phyloP scores from a whole-genome alignment of 148 eudicot genomes.

The Dysphania ambrosioides region DNA sequence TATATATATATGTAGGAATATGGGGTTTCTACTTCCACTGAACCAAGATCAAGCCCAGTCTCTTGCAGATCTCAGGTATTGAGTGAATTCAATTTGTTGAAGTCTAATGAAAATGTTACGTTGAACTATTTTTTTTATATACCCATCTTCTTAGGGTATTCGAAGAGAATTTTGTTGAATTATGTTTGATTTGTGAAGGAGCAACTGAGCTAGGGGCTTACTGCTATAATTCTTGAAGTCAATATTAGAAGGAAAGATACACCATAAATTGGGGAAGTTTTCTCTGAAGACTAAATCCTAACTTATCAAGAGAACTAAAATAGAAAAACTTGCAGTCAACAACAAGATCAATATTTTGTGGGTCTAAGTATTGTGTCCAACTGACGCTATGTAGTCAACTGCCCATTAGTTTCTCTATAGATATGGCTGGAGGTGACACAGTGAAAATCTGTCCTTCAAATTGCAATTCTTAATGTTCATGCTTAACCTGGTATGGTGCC shows the following conservation, averaged over 20 bases:
- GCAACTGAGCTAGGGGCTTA: neutral
- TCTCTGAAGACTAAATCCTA: no score
- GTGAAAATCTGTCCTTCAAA: no score
- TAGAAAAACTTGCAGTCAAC: no score
- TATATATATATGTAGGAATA: constrained; percentile 49
- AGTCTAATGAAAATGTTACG: neutral
- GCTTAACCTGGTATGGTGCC: neutral
- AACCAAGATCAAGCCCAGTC: constrained; percentile 62
- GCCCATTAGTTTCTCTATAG: no score
- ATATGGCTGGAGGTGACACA: no score
- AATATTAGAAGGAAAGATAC: no score
- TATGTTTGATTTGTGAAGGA: neutral
- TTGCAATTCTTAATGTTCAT: neutral
- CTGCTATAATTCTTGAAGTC: neutral
- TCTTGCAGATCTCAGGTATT: constrained; percentile 70
- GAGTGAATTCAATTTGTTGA: neutral
- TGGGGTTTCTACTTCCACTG: constrained; percentile 54
- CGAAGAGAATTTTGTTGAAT: neutral
- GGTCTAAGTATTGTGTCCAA: no score
- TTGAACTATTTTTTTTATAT: no score
- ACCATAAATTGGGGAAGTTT: no score
- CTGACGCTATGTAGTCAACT: no score
- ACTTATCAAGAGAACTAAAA: no score
- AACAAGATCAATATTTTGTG: no score
- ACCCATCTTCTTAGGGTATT: neutral